Evolutionary conservation across 495 filamentous ascomycete genomes (phyloP), one percentile per base, ranked within the genome.

Genomic region (Aspergillus sparsus): DNA sequence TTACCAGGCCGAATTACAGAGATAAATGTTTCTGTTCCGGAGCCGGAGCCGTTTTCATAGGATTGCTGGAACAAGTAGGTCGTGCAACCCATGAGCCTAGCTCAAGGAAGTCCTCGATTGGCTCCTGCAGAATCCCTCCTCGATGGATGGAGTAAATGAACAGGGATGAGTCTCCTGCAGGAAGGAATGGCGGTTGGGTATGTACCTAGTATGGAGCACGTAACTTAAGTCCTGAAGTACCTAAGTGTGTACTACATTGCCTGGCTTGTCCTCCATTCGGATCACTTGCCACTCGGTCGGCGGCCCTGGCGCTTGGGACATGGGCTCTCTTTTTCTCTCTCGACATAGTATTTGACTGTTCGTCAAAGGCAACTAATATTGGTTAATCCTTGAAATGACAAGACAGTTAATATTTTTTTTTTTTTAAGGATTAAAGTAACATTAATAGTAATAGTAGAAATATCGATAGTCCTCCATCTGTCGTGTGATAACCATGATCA

Each of bases 121-220:
- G 42, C 6, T 39, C 33, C 35, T 2, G 12, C 51, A 55, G 39
- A 13, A 33, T 10, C 37, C 36, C n/a, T 18, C 35, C 41, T 49
- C 7, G 45, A 56, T 56, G 31, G 39, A 62, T 46, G 45, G 15
- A 39, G 49, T 21, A 52, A 55, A 57, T 52, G 53, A 57, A 62
- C 60, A 62, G 49, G 46, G 60, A 53, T 62, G 34, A 45, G 36
- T 56, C 35, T 44, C 11, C 33, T 37, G 42, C 27, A 35, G 46
- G n/a, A 54, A 42, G 37, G n/a, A 36, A 27, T 27, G 35, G 37
- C 53, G 39, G 37, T 44, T 15, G n/a, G 9, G 11, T 37, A 15
- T 34, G 50, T 9, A 10, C 9, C 27, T 33, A 37, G 34, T 7
- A 16, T 16, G 36, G 21, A 27, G 21, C 21, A 27, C 21, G 21